Base-by-base conservation (phyloP, 2,329 filamentous ascomycete species). In the Tolypocladium endophyticum region DNA sequence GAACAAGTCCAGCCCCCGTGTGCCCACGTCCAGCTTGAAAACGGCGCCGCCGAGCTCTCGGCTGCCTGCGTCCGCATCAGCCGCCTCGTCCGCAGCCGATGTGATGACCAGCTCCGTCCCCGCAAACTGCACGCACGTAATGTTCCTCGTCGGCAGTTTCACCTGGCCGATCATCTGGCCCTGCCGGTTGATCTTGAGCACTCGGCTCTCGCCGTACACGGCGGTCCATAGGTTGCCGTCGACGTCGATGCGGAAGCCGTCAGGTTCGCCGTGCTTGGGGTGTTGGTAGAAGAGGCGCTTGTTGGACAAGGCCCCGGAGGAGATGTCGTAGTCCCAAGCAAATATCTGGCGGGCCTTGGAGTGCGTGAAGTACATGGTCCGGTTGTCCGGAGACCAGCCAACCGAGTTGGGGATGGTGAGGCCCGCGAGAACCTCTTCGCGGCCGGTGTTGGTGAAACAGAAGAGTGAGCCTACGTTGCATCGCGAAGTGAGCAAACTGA, bases 161-260 rank as follows among this genome's bases (percentile, higher is more conserved):
- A 97, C 80, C 75, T 91, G 83, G 8, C 89, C 91, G 6, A 92
- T 78, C 36, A 96, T 74, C 67, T 86, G 77, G 3, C 90, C 91
- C 57, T 81, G 73, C 5, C 86, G 83, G 55, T 82, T 84, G 68
- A 96, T 87, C 71, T 88, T 85, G 64, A 96, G 76, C 30, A 96
- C 89, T 61, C 85, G 83, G 61, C 83, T 79, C 63, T 88, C 89
- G 58, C 91, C 91, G 70, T 90, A 94, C n/a, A 94, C 79, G 9
- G 90, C 89, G 62, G 89, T 87, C 92, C 93, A 97, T 68, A 96
- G 80, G 75, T 88, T 87, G n/a, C 91, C 92, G 59, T 95, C 85
- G 52, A 81, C 82, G 69, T 97, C 92, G 68, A 95, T 83, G 63
- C 87, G 87, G 74, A 93, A 92, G 2, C 92, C 92, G 73, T 97